Evolutionary conservation across 1,284 basidiomycete species (phyloP).

Genomic region (Xanthoconium separans): DNA sequence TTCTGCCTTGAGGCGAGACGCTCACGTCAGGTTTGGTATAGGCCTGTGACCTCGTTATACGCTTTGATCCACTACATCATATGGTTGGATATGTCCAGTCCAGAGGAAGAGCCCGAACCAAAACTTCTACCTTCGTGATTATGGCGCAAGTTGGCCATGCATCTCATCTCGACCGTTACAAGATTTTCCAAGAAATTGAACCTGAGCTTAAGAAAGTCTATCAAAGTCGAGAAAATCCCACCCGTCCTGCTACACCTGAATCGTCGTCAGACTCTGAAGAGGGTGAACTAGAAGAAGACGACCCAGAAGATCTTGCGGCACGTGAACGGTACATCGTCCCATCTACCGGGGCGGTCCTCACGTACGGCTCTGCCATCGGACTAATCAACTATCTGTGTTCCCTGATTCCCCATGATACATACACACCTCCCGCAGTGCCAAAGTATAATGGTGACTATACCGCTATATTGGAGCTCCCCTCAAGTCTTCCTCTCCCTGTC

Average conservation of each 20-base stretch:
- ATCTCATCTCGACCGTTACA: conserved; percentile 55
- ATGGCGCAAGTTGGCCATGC: conserved; percentile 68
- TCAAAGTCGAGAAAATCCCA: conserved; percentile 45
- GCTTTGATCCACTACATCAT: conserved; percentile 75
- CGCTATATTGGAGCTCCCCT: conserved; percentile 61
- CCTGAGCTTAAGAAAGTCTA: conserved; percentile 62
- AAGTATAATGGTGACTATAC: conserved; percentile 61
- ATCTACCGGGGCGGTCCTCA: conserved; percentile 71
- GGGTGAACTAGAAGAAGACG: conserved; percentile 41
- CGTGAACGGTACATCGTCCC: conserved; percentile 72
- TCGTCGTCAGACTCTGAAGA: conserved; percentile 32
- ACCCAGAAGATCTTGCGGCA: conserved; percentile 54
- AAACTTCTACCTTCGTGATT: conserved; percentile 72
- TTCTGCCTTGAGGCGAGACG: background rate
- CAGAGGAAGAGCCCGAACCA: conserved; percentile 76
- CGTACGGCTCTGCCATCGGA: conserved; percentile 69
- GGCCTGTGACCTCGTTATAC: conserved; percentile 83
- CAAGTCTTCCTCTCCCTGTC: conserved; percentile 59
- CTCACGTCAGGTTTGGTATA: conserved; percentile 27
- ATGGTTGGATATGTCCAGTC: conserved; percentile 85
- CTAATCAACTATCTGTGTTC: conserved; percentile 73
- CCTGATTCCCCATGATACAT: conserved; percentile 70
- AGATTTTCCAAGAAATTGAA: conserved; percentile 57
- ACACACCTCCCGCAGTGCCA: conserved; percentile 59
- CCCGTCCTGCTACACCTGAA: conserved; percentile 29